A percentile compares a stretch with the other conserved stretches of the same genome.
Conservation (phyloP, 495 filamentous ascomycete genomes). For the Lichina pygmaea region DNA sequence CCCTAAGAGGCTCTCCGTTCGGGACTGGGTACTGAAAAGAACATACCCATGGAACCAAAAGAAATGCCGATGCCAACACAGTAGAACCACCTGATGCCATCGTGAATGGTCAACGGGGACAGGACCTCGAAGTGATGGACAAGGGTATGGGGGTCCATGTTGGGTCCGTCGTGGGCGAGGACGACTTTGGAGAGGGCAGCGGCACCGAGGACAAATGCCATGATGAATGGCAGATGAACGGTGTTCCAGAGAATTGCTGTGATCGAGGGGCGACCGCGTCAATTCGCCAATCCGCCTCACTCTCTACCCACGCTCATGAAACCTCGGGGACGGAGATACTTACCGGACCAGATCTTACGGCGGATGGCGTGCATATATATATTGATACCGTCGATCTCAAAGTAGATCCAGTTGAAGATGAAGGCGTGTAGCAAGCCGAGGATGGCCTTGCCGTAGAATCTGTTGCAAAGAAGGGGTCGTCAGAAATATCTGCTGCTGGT, state of each 20-base stretch:
- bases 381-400: slow-evolving; percentile 28
- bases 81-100: slow-evolving; percentile 29
- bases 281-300: neutral
- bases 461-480: neutral
- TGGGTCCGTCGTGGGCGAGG: slow-evolving; percentile 20
- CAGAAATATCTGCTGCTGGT: neutral
- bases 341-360: slow-evolving; percentile 15
- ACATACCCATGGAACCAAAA: slow-evolving; percentile 20
- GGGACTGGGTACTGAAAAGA: neutral
- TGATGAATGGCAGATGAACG: slow-evolving; percentile 25
- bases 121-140: slow-evolving; percentile 16
- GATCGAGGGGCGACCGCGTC: neutral
- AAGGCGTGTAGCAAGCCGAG: slow-evolving; percentile 29
- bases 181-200: slow-evolving; percentile 26
- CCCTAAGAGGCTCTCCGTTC: neutral
- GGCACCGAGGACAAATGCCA: slow-evolving; percentile 25
- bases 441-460: slow-evolving; percentile 29
- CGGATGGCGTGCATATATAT: slow-evolving; percentile 29
- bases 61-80: slow-evolving; percentile 25
- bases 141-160: slow-evolving; percentile 17
- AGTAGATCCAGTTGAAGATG: slow-evolving; percentile 36
- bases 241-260: slow-evolving; percentile 15
- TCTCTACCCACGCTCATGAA: neutral
- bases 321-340: neutral
- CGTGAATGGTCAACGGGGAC: slow-evolving; percentile 16